Evolutionary conservation across 495 filamentous ascomycete species (phyloP).

Genomic region (Talaromyces ruber): DNA sequence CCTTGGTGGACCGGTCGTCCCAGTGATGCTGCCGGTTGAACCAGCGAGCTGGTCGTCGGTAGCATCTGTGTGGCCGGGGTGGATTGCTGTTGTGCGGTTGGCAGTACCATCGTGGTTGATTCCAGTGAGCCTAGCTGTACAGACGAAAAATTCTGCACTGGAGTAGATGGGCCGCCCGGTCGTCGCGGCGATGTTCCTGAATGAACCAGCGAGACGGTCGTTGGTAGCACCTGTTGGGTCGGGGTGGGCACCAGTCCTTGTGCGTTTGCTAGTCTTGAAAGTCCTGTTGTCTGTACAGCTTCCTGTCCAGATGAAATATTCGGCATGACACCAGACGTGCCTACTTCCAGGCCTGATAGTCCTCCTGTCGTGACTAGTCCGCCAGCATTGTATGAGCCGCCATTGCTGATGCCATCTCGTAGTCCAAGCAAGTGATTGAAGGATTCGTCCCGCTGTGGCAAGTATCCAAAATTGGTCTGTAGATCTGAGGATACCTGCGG

Average conservation of each 20-base stretch:
- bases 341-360: not conserved
- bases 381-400: not conserved
- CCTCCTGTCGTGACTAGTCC: not conserved
- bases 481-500: not conserved
- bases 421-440: not conserved
- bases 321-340: not conserved
- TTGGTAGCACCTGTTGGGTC: not conserved
- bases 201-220: not conserved
- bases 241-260: not conserved
- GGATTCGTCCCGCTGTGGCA: not conserved
- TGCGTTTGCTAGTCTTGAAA: not conserved
- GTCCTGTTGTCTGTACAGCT: not conserved
- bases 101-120: not conserved
- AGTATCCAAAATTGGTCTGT: not conserved
- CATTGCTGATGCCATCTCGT: not conserved
- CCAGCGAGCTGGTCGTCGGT: not conserved
- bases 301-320: not conserved
- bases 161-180: not conserved
- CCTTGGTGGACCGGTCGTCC: not conserved
- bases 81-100: not conserved
- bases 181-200: not conserved
- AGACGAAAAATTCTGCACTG: not conserved
- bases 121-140: not conserved
- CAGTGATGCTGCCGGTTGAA: not conserved
- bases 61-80: not conserved